Evolutionary conservation across 2,329 filamentous ascomycete species (phyloP).

Genomic region (Penicillium sp.): DNA sequence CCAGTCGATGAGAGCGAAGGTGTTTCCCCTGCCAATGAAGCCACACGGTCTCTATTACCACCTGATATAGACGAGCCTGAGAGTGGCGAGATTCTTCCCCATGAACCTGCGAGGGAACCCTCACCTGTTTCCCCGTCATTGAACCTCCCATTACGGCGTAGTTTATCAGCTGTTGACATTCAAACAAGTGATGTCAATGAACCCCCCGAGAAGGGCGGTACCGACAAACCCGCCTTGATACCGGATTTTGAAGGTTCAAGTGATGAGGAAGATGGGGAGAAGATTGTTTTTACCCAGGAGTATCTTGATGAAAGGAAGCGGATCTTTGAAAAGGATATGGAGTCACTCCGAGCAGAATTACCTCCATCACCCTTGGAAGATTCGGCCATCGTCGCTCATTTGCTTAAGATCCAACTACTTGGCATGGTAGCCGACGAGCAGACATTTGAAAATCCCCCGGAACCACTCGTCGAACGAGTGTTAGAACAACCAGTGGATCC

Average conservation of each 20-base stretch:
- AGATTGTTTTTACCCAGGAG: slow-evolving; percentile 47
- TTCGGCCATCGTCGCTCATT: slow-evolving; percentile 39
- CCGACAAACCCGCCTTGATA: slow-evolving; percentile 22
- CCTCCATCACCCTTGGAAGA: slow-evolving; percentile 45
- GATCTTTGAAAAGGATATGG: slow-evolving; percentile 47
- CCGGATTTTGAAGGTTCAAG: slow-evolving; percentile 37
- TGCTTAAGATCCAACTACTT: slow-evolving; percentile 46
- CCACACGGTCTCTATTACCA: slow-evolving; percentile 8
- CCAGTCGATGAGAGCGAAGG: slow-evolving; percentile 30
- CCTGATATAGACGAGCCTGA: background rate
- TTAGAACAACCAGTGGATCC: slow-evolving; percentile 13
- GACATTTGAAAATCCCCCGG: slow-evolving; percentile 5
- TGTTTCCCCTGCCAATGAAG: slow-evolving; percentile 18
- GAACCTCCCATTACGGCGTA: slow-evolving; percentile 16
- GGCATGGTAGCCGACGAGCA: slow-evolving; percentile 42
- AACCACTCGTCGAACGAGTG: background rate
- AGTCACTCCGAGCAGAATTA: slow-evolving; percentile 42
- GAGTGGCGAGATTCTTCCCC: slow-evolving; percentile 1
- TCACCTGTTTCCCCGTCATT: slow-evolving; percentile 13
- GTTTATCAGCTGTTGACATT: slow-evolving; percentile 4
- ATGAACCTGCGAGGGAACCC: slow-evolving; percentile 1
- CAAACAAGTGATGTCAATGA: slow-evolving; percentile 5
- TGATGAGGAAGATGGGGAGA: slow-evolving; percentile 49
- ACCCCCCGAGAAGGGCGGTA: slow-evolving; percentile 3
- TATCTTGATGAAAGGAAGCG: slow-evolving; percentile 47